These are phyloP conservation scores for Serendipita sp. DNA, from an alignment of 768 basidiomycete species.

Conservation along the genomic window DNA sequence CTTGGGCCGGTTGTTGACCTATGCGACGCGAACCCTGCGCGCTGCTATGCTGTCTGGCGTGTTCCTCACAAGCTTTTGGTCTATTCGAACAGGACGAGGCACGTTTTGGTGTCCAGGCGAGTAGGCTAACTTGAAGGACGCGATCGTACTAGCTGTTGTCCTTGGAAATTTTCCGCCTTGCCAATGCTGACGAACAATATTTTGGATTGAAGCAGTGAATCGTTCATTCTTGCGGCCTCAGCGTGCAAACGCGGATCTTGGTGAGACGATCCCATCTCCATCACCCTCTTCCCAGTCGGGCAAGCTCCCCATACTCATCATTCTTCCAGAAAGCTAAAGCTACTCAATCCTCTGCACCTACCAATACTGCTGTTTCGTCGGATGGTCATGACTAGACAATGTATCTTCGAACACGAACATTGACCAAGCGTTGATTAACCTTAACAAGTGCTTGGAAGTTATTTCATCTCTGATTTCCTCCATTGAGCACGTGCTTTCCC, in stretches of 20 bases:
- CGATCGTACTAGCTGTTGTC: background rate
- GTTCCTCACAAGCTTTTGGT: background rate
- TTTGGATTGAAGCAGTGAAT: constrained; percentile 37
- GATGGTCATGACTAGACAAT: background rate
- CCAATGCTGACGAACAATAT: background rate
- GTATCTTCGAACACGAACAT: constrained; percentile 37
- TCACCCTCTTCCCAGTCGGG: background rate
- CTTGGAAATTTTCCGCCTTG: background rate
- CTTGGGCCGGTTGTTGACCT: background rate
- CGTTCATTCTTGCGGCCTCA: constrained; percentile 61
- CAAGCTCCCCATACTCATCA: too few species aligned
- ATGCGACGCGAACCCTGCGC: background rate
- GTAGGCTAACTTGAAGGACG: background rate
- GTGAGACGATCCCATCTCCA: constrained; percentile 35
- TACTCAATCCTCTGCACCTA: constrained; percentile 38
- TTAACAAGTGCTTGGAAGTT: constrained; percentile 64
- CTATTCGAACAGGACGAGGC: background rate
- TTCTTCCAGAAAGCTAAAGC: constrained; percentile 42
- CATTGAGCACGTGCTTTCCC: constrained; percentile 49
- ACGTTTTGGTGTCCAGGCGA: background rate
- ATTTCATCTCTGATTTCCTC: constrained; percentile 58
- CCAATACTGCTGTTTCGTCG: constrained; percentile 30
- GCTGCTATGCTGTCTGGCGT: background rate
- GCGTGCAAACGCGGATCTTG: constrained; percentile 82
- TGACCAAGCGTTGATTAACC: constrained; percentile 62